Base-by-base conservation (phyloP, 176 grass and related monocot genomes). In the Oryza punctata region DNA sequence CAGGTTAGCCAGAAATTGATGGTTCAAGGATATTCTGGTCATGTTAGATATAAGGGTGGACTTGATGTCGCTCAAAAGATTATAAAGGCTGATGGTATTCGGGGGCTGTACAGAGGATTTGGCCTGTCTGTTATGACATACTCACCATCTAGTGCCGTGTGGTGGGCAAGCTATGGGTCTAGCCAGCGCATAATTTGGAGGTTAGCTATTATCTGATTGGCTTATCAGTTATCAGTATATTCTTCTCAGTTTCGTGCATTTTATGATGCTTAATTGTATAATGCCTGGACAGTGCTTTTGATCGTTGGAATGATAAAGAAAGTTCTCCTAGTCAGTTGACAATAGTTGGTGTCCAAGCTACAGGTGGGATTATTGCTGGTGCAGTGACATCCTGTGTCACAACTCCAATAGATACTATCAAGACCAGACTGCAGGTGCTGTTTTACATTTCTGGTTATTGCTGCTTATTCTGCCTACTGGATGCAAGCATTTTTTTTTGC, bases 1-100 rank as follows among this genome's bases (percentile, higher is more conserved):
- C 82, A 98, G 96, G 85, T 99, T 87, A 99, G 96, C 80, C 96
- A 99, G 90, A 99, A 96, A 87, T 90, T 99, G 89, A 99, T 99
- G 96, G 96, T 99, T 78, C 93, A 95, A 92, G 96, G 96, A 73
- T 96, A 99, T 84, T 99, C 91, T 84, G 96, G 96, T 29, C 84
- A 94, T 73, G 87, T 75, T 3, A 92, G 69, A 75, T 99, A 99
- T 68, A 92, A 89, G 29, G 96, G 96, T 35, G 96, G 96, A 76
- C 38, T 99, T 41, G 96, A 99, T 81, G 96, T 99, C 74, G 96
- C 89, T 86, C 80, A 33, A 30, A 90, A 92, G 70, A 93, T 96
- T 77, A 67, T 94, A 19, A 73, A 93, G 85, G 64, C 96, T 81
- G 93, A 99, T 32, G 96, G 96, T 9, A 27, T 90, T n/a, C 73